Evolutionary conservation across 2,329 filamentous ascomycete genomes (phyloP).

Genomic region (Colletotrichum endophyticum): DNA sequence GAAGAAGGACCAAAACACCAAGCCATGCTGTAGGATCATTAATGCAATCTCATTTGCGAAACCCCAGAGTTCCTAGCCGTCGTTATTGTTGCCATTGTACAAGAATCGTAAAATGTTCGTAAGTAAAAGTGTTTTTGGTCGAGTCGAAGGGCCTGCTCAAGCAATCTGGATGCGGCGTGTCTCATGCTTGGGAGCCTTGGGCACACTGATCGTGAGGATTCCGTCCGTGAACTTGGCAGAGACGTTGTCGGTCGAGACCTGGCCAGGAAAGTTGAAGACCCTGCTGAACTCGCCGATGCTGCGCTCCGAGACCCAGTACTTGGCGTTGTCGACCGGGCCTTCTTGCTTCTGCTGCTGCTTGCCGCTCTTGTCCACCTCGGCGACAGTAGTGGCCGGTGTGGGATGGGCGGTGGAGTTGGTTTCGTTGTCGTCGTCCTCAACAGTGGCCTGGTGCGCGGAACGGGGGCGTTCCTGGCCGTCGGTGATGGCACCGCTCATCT

Average conservation of each 20-base stretch:
- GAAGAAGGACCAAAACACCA: neutral
- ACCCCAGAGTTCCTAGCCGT: neutral
- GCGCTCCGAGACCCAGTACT: constrained; percentile 76
- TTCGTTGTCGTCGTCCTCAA: constrained; percentile 63
- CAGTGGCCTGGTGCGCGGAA: constrained; percentile 60
- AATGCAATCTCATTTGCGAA: neutral
- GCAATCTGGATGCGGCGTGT: constrained; percentile 59
- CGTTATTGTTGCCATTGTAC: neutral
- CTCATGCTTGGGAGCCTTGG: constrained; percentile 68
- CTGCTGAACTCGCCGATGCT: constrained; percentile 71
- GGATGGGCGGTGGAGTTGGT: constrained; percentile 26
- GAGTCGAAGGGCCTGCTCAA: constrained; percentile 32
- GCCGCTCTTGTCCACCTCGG: constrained; percentile 37
- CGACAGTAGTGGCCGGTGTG: constrained; percentile 30
- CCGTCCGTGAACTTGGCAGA: constrained; percentile 69
- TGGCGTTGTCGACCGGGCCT: constrained; percentile 43
- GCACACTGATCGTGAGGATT: constrained; percentile 66
- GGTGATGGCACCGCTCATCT: constrained; percentile 42
- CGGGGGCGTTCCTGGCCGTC: constrained; percentile 33
- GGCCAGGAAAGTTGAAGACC: constrained; percentile 70
- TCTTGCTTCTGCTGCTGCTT: constrained; percentile 30
- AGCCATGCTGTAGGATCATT: neutral
- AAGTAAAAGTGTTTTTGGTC: neutral
- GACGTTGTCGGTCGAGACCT: constrained; percentile 67
- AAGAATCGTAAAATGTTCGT: neutral